A percentile compares a stretch with the other conserved stretches of the same genome.
phyloP scores from a whole-genome alignment of 2,329 filamentous ascomycete species.

The Rutstroemia sp. region DNA sequence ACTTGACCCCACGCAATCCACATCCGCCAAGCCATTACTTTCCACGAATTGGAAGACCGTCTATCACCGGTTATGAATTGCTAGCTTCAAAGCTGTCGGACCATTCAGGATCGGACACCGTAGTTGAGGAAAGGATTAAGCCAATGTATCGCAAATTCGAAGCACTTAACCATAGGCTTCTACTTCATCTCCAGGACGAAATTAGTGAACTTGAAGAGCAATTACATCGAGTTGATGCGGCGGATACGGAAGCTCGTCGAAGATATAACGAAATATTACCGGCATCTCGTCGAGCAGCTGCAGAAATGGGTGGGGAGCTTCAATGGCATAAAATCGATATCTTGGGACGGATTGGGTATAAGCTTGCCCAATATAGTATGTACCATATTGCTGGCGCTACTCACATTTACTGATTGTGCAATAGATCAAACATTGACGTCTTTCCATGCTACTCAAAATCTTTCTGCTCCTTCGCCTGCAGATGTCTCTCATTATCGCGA shows the following conservation, averaged over 20 bases:
- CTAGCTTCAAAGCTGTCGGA: constrained; percentile 48
- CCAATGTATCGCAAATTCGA: constrained; percentile 82
- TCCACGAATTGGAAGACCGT: constrained; percentile 36
- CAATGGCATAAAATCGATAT: constrained; percentile 54
- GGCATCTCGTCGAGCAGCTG: constrained; percentile 50
- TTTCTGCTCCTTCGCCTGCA: constrained; percentile 39
- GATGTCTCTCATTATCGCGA: constrained; percentile 46
- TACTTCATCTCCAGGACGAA: constrained; percentile 82
- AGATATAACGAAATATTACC: constrained; percentile 36
- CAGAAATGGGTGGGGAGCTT: constrained; percentile 45
- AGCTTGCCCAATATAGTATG: constrained; percentile 62
- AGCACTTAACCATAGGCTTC: constrained; percentile 69
- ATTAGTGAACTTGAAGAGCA: constrained; percentile 74
- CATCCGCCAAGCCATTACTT: constrained; percentile 29
- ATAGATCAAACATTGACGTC: constrained; percentile 52
- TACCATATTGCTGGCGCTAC: neutral
- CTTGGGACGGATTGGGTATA: constrained; percentile 55
- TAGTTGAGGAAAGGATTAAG: constrained; percentile 20
- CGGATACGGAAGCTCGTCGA: constrained; percentile 39
- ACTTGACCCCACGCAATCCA: constrained; percentile 20
- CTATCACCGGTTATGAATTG: constrained; percentile 53
- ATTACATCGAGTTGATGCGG: constrained; percentile 58
- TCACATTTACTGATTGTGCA: neutral
- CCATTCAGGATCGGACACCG: constrained; percentile 15
- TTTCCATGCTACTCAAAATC: constrained; percentile 44